A percentile compares a stretch with the other conserved stretches of the same genome.
phyloP scores from a whole-genome alignment of 2,329 filamentous ascomycete genomes.

The Aureobasidium sp. region DNA sequence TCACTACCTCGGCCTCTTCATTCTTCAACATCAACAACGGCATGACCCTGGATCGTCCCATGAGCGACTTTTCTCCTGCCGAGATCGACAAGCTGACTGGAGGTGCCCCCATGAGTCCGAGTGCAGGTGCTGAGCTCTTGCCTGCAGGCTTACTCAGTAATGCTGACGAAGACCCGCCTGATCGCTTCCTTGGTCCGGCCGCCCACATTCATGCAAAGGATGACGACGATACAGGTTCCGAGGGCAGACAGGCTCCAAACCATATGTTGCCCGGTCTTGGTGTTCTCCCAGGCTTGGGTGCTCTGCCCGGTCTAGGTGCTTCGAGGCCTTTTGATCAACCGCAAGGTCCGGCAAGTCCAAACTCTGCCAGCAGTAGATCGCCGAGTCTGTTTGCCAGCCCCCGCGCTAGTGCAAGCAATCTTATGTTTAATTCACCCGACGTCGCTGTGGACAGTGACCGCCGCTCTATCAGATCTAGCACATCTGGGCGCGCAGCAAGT shows the following conservation, averaged over 20 bases:
- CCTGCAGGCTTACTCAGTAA: constrained; percentile 55
- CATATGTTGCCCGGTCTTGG: constrained; percentile 29
- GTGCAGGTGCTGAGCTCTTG: constrained; percentile 60
- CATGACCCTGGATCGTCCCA: constrained; percentile 45
- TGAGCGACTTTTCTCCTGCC: constrained; percentile 51
- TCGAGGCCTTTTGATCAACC: constrained; percentile 17
- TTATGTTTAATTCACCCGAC: constrained; percentile 42
- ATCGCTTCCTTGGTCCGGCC: constrained; percentile 9
- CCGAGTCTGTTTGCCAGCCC: constrained; percentile 44
- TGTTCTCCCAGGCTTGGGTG: constrained; percentile 34
- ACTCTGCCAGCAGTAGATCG: constrained; percentile 36
- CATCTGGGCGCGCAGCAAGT: constrained; percentile 41
- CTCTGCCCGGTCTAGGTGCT: constrained; percentile 27
- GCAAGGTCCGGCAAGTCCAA: constrained; percentile 37
- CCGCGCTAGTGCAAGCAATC: constrained; percentile 39
- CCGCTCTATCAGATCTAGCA: constrained; percentile 43
- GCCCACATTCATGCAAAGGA: constrained; percentile 15
- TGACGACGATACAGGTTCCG: constrained; percentile 24
- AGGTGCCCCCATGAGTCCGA: constrained; percentile 68
- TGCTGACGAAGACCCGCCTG: constrained; percentile 24
- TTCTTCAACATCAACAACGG: constrained; percentile 55
- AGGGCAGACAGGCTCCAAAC: constrained; percentile 17
- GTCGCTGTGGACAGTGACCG: constrained; percentile 38
- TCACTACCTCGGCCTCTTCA: constrained; percentile 41
- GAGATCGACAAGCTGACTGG: constrained; percentile 55